Evolutionary conservation across 768 basidiomycete species (phyloP), one percentile per base, ranked within the genome.

Genomic region (Leccinum subgranulosum): DNA sequence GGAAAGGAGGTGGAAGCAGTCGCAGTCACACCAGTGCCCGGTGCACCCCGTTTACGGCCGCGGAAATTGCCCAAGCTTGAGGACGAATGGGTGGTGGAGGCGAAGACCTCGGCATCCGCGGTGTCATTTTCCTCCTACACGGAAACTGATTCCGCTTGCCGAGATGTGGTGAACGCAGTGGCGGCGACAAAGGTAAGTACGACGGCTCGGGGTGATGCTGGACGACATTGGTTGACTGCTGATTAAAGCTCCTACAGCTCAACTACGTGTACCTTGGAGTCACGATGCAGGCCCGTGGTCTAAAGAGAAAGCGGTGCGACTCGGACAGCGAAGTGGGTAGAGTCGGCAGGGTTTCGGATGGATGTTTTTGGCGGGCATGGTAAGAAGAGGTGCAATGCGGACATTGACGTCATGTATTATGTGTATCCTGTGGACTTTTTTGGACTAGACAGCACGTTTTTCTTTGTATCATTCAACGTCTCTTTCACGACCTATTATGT

Each of bases 1-100:
- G 12, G 27, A 53, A 12, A 46, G 56, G 19, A 41, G 17, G 41
- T 10, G n/a, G 2, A 41, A 19, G n/a, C 4, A n/a, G n/a, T 10
- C 14, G 14, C 23, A 25, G 46, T 14, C 12, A 25, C 25, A 14
- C 14, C 52, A 9, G 57, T 49, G n/a, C 71, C 67, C 1, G 66
- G 63, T 29, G 70, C 72, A 17, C 70, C 70, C 17, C 64, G 62
- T 27, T 60, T 63, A 54, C 51, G 23, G 19, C 21, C 64, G n/a
- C 53, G 6, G 17, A 53, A 64, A 10, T 43, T 72, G 47, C 70
- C 71, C 12, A 57, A 62, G 19, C 58, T 56, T n/a, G 61, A 56
- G 0, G 15, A 14, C 5, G 51, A 48, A 48, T 19, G 23, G 15
- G 21, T 25, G 17, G 21, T 41, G 4, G 21, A 25, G 15, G 28